Conservation (phyloP, 2,329 filamentous ascomycete genomes). For the Colletotrichum theobromicola region DNA sequence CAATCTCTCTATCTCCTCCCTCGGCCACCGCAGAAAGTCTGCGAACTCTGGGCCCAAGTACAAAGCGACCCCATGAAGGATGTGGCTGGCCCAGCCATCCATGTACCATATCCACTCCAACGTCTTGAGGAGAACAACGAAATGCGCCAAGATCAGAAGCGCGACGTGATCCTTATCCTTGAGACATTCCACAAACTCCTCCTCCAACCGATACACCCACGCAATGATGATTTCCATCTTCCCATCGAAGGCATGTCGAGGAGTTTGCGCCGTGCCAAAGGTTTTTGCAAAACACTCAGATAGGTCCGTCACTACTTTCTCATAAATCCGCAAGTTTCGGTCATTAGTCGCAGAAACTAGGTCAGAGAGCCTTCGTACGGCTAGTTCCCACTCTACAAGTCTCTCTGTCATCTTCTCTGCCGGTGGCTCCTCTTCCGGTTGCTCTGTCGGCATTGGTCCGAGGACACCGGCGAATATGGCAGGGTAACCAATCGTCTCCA, state of each 20-base stretch:
- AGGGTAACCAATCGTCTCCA: slow-evolving; percentile 16
- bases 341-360: not conserved
- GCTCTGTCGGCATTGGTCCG: not conserved
- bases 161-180: slow-evolving; percentile 9
- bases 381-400: slow-evolving; percentile 16
- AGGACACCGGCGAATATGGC: slow-evolving; percentile 20
- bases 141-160: slow-evolving; percentile 23
- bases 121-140: slow-evolving; percentile 20
- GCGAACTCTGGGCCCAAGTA: not conserved
- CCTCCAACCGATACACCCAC: slow-evolving; percentile 18
- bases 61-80: slow-evolving; percentile 5
- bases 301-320: not conserved
- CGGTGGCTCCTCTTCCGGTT: not conserved
- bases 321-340: not conserved
- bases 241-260: not conserved
- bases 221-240: slow-evolving; percentile 17
- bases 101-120: slow-evolving; percentile 25
- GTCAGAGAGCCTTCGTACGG: slow-evolving; percentile 8
- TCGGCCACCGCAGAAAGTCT: slow-evolving; percentile 23
- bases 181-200: slow-evolving; percentile 14
- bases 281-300: slow-evolving; percentile 1
- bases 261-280: slow-evolving; percentile 8
- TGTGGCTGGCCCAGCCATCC: slow-evolving; percentile 22
- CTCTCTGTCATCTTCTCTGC: not conserved
- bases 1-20: slow-evolving; percentile 28